Evolutionary conservation across 768 basidiomycete species (phyloP), one percentile per base, ranked within the genome.

Genomic region (Pholiota molesta): DNA sequence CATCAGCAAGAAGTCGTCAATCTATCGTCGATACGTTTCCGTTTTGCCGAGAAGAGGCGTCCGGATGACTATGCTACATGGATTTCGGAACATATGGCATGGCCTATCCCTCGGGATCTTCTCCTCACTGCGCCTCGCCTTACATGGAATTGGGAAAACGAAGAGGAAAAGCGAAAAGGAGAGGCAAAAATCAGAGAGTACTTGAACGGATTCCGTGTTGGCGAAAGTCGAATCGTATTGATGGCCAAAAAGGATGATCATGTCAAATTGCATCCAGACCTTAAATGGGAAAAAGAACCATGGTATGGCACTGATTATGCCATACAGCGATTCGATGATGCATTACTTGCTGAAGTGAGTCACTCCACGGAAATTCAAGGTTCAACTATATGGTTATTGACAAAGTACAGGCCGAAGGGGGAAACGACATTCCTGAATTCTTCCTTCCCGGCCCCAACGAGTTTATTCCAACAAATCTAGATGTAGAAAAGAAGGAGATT

Each of bases 241-340:
- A 93, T 94, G 84, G 89, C 89, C n/a, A 86, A 86, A 71, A 85
- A 83, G 45, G 84, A 87, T 62, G 89, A 88, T 42, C 77, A 90
- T 57, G 72, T 75, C 26, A 85, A 81, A 61, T 62, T 83, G 31
- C 77, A 78, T 14, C 71, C 80, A 17, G 73, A 76, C 39, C 66
- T 74, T 10, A 61, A 69, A 14, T 95, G 93, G 93, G 69, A 83
- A 65, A 86, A 83, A 47, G 97, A 99, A 75, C 88, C 90, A 45
- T 95, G 94, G 87, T 99, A 99, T 74, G 94, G 91, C 5, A 98
- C 97, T 2, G 83, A 86, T 63, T 98, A 96, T 74, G 79, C 79
- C 37, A 86, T 96, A n/a, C 84, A 92, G 66, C 80, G 78, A 55
- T 85, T 91, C 71, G 85, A 89, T 55, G 75, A 82, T 31, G 79